These are phyloP conservation scores for Rutstroemia sp. DNA, from an alignment of 2,329 filamentous ascomycete species.

Conservation along the genomic window DNA sequence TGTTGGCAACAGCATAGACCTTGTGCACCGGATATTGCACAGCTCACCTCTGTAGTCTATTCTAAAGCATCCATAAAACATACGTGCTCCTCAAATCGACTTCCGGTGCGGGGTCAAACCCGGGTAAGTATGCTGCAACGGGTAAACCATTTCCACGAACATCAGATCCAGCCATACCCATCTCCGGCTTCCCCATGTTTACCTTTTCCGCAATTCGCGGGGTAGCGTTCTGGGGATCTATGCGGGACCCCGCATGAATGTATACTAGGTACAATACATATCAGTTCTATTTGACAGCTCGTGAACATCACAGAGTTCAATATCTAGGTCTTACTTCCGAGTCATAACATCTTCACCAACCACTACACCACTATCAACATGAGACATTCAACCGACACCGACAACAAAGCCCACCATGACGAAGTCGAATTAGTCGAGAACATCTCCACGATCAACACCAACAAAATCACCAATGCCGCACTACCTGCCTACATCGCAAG, in stretches of 20 bases:
- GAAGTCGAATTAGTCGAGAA: constrained; percentile 9
- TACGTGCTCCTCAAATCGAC: no score
- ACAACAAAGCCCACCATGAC: constrained; percentile 1
- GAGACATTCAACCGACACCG: neutral
- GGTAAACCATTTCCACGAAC: no score
- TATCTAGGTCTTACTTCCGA: neutral
- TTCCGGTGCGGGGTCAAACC: no score
- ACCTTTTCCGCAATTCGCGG: constrained; percentile 5
- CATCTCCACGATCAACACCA: constrained; percentile 5
- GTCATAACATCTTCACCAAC: neutral
- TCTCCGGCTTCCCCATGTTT: no score
- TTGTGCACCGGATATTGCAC: no score
- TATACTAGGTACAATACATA: neutral
- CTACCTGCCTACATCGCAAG: constrained; percentile 32
- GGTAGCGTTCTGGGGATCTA: neutral
- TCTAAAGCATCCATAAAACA: no score
- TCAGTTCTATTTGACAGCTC: no score
- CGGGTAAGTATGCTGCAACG: no score
- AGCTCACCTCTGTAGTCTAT: no score
- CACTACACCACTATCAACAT: neutral
- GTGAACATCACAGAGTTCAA: no score
- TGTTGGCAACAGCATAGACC: no score
- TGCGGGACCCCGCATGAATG: constrained; percentile 1
- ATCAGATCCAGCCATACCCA: no score
- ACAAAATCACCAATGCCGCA: neutral